phyloP scores from a whole-genome alignment of 768 basidiomycete species.

The Lactarius sanguifluus region DNA sequence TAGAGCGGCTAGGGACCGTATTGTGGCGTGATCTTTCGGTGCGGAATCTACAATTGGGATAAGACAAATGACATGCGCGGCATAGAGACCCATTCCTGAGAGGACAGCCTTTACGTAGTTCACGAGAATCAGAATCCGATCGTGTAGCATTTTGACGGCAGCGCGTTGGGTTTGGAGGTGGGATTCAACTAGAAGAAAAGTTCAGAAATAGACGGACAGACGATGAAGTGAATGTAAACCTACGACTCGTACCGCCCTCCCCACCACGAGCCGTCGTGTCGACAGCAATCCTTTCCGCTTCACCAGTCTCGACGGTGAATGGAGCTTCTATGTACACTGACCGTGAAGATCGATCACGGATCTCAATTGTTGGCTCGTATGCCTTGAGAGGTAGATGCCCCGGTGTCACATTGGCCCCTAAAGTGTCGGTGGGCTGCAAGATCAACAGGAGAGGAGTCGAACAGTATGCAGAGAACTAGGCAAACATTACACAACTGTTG shows the following conservation, averaged over 20 bases:
- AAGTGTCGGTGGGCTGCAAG: slow-evolving; percentile 53
- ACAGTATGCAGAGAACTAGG: slow-evolving; percentile 78
- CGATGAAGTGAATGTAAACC: slow-evolving; percentile 43
- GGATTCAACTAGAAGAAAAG: slow-evolving; percentile 67
- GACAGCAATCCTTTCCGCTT: slow-evolving; percentile 97
- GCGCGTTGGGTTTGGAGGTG: slow-evolving; percentile 90
- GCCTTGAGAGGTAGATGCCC: slow-evolving; percentile 87
- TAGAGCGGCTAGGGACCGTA: slow-evolving; percentile 83
- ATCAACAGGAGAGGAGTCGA: slow-evolving; percentile 88
- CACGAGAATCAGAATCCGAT: slow-evolving; percentile 83
- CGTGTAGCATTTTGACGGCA: slow-evolving; percentile 95
- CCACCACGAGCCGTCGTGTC: slow-evolving; percentile 92
- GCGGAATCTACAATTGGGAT: slow-evolving; percentile 53
- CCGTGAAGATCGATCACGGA: slow-evolving; percentile 72
- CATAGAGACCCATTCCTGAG: slow-evolving; percentile 50
- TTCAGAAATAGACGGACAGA: slow-evolving; percentile 17
- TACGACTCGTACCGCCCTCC: slow-evolving; percentile 76
- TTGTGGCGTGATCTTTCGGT: slow-evolving; percentile 71
- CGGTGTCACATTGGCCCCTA: slow-evolving; percentile 52
- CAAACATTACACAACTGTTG: slow-evolving; percentile 7
- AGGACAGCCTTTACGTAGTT: slow-evolving; percentile 80
- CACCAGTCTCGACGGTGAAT: slow-evolving; percentile 93
- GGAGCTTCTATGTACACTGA: slow-evolving; percentile 81
- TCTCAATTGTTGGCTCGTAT: slow-evolving; percentile 90
- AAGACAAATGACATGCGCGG: slow-evolving; percentile 3